Base-by-base conservation (phyloP, 2,329 filamentous ascomycete species). In the Colletotrichum salicis region DNA sequence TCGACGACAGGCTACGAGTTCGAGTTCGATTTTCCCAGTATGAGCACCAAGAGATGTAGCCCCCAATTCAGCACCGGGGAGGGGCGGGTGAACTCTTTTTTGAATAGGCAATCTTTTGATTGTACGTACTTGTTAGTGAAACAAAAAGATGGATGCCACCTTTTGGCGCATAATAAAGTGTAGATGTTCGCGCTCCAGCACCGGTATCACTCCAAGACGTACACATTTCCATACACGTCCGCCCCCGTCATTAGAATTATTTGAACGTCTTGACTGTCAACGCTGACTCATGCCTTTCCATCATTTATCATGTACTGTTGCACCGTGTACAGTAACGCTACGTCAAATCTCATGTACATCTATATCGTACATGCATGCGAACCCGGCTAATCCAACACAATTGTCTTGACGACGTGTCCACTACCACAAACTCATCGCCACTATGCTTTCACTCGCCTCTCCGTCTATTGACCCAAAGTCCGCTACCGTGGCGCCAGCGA, bases 271-370 rank as follows among this genome's bases (percentile, higher is more conserved):
- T 22, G 35, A 31, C 24, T 13, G 48, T n/a, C 5, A 27, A 63
- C 24, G 27, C 19, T 33, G 52, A 35, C 6, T 22, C 33, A 59
- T 63, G 59, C 54, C 54, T 64, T 33, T 64, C 55, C 65, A 56
- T 69, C 65, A 69, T 69, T 69, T 54, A 69, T 64, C 69, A 71
- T 71, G 59, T 71, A 64, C 69, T 64, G 55, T 59, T 62, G 29
- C 69, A 64, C 54, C 65, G 52, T 69, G 48, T 60, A 60, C 54
- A 64, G 45, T 64, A 64, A 35, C 48, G 58, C 27, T 35, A 52
- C 65, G 41, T 54, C 15, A 54, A 57, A 52, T 41, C 33, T 45
- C 69, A 71, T 69, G 54, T 59, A 69, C 69, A 51, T 71, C 58
- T 67, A 33, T 69, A 69, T 71, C 65, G 41, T 59, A 69, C 69